phyloP scores from a whole-genome alignment of 2,329 filamentous ascomycete genomes.

The Aquanectria penicillioides region DNA sequence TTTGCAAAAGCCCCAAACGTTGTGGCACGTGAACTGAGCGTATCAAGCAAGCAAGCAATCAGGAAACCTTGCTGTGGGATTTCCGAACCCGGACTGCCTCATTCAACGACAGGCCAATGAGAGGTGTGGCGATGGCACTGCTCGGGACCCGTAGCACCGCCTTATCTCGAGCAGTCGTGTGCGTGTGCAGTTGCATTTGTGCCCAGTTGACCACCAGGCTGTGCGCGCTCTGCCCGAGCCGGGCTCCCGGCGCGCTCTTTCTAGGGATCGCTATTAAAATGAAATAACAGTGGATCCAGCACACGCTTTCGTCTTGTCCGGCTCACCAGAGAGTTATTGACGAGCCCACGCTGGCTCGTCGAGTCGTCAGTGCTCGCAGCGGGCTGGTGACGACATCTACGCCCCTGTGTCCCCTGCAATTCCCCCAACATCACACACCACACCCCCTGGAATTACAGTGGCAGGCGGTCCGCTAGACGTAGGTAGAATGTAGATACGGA shows the following conservation, averaged over 20 bases:
- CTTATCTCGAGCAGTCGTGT: not conserved
- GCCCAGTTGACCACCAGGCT: too few species aligned
- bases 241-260: not conserved
- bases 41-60: not conserved
- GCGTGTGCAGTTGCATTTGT: not conserved
- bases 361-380: slow-evolving; percentile 14
- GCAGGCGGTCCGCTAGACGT: slow-evolving; percentile 1
- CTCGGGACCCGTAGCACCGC: not conserved
- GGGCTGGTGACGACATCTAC: slow-evolving; percentile 25
- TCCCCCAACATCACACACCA: not conserved
- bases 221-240: not conserved
- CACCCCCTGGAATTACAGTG: slow-evolving; percentile 24
- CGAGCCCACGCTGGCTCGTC: not conserved
- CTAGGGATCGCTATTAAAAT: slow-evolving; percentile 1
- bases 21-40: slow-evolving; percentile 14
- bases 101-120: not conserved
- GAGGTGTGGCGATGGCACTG: not conserved
- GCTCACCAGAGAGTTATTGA: too few species aligned
- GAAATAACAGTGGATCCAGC: slow-evolving; percentile 16
- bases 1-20: not conserved
- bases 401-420: slow-evolving; percentile 6
- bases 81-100: too few species aligned
- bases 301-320: too few species aligned
- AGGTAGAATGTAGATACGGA: too few species aligned
- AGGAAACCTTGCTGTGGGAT: too few species aligned